Conservation (phyloP, 345 rosid species). For the Gossypium raimondii region DNA sequence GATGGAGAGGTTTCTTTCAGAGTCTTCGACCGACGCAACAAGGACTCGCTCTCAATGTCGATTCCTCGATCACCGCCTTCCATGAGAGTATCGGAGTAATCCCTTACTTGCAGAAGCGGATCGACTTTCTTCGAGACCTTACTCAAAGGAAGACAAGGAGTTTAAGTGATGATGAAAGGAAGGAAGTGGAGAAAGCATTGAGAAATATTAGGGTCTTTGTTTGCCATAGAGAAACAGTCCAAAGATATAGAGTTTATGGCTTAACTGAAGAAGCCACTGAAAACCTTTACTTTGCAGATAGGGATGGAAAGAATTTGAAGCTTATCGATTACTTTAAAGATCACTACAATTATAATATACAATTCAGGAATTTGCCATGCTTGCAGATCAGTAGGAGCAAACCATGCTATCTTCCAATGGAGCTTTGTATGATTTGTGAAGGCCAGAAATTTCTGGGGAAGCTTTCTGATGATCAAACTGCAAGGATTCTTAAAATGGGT, state of each 20-base stretch:
- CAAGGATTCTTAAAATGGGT: slow-evolving; percentile 89
- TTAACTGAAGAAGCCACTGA: slow-evolving; percentile 75
- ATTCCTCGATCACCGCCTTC: slow-evolving; percentile 81
- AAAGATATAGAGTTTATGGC: slow-evolving; percentile 77
- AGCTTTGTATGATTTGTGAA: slow-evolving; percentile 91
- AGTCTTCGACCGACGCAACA: slow-evolving; percentile 92
- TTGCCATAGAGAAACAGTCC: slow-evolving; percentile 92
- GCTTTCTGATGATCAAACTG: slow-evolving; percentile 93
- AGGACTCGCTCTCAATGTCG: slow-evolving; percentile 89
- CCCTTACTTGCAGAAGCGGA: slow-evolving; percentile 79
- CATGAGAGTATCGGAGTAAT: slow-evolving; percentile 92
- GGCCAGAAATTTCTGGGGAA: slow-evolving; percentile 98
- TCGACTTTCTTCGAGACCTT: slow-evolving; percentile 75
- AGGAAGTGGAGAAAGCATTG: slow-evolving; percentile 79
- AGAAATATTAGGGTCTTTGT: slow-evolving; percentile 82
- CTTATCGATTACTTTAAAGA: slow-evolving; percentile 78
- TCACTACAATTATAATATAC: slow-evolving; percentile 72
- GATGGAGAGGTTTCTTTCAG: slow-evolving; percentile 90
- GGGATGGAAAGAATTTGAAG: slow-evolving; percentile 73
- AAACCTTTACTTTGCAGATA: slow-evolving; percentile 67
- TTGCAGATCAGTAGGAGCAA: slow-evolving; percentile 86
- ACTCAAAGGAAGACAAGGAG: slow-evolving; percentile 61
- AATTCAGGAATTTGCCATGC: slow-evolving; percentile 80
- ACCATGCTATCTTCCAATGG: slow-evolving; percentile 97
- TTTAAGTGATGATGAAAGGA: slow-evolving; percentile 64